Conservation (phyloP, 2,329 filamentous ascomycete species). For the Parasarocladium wereldwijsianum region DNA sequence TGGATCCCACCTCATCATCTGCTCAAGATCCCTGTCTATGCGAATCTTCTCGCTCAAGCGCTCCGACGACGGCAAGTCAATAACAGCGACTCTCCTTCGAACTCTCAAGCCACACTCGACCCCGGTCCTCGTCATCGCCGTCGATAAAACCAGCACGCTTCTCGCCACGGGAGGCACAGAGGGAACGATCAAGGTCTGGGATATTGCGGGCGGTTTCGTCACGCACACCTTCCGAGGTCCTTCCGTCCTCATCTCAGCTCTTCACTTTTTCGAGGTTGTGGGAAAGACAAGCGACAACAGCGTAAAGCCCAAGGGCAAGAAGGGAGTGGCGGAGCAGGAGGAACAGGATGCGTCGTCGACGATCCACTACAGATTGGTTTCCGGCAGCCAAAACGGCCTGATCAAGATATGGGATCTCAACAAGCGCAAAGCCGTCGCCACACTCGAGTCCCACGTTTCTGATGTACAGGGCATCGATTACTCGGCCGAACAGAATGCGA, state of each 20-base stretch:
- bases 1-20: slow-evolving; percentile 75
- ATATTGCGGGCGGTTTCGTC: slow-evolving; percentile 75
- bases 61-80: slow-evolving; percentile 37
- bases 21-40: slow-evolving; percentile 93
- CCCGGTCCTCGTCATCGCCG: slow-evolving; percentile 72
- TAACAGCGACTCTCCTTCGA: slow-evolving; percentile 55
- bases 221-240: slow-evolving; percentile 94
- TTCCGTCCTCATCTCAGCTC: slow-evolving; percentile 76
- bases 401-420: slow-evolving; percentile 84
- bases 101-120: slow-evolving; percentile 83
- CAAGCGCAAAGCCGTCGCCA: slow-evolving; percentile 62
- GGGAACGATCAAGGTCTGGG: slow-evolving; percentile 92
- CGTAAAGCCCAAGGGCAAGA: slow-evolving; percentile 19
- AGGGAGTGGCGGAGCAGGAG: slow-evolving; percentile 12
- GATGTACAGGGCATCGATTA: slow-evolving; percentile 83
- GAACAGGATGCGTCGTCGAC: slow-evolving; percentile 26
- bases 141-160: slow-evolving; percentile 77
- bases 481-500: slow-evolving; percentile 54
- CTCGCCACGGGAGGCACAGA: slow-evolving; percentile 89
- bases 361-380: slow-evolving; percentile 63
- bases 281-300: slow-evolving; percentile 18
- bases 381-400: slow-evolving; percentile 87
- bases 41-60: slow-evolving; percentile 65
- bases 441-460: slow-evolving; percentile 84
- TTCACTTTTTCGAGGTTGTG: slow-evolving; percentile 77